Evolutionary conservation across 139 green algal species (phyloP).

Genomic region (Picochlorum sp.): DNA sequence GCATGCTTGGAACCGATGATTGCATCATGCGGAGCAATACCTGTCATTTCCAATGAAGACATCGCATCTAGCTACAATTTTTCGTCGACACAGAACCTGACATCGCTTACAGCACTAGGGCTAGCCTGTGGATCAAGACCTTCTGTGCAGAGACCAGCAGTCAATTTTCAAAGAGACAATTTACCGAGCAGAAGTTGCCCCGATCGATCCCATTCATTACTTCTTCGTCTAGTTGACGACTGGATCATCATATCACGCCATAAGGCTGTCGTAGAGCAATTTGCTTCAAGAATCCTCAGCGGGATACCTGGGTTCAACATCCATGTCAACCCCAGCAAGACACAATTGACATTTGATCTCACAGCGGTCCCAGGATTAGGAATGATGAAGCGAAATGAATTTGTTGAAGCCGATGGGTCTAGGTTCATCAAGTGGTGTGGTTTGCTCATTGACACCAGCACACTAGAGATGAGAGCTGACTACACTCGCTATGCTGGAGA

Average conservation of each 20-base stretch:
- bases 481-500: constrained; percentile 69
- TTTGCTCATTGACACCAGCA: constrained; percentile 65
- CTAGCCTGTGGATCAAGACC: too few species aligned
- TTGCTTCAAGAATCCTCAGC: constrained; percentile 34
- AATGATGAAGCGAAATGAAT: not conserved
- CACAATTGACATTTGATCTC: constrained; percentile 57
- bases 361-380: not conserved
- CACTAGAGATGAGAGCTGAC: constrained; percentile 73
- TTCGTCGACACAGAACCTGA: not conserved
- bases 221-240: constrained; percentile 81
- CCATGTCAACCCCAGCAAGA: constrained; percentile 78
- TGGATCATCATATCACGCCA: constrained; percentile 68
- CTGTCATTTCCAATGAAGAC: not conserved
- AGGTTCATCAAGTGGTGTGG: constrained; percentile 79
- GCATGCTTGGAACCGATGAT: constrained; percentile 50
- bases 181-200: constrained; percentile 1
- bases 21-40: constrained; percentile 7
- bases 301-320: constrained; percentile 65
- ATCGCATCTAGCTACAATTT: constrained; percentile 16
- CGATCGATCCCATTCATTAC: constrained; percentile 26
- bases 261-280: constrained; percentile 43
- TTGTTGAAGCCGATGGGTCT: constrained; percentile 13
- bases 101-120: too few species aligned
- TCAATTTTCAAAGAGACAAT: too few species aligned
- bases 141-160: too few species aligned